These are phyloP conservation scores for Blumeriella jaapii DNA, from an alignment of 2,329 filamentous ascomycete genomes.

Conservation along the genomic window DNA sequence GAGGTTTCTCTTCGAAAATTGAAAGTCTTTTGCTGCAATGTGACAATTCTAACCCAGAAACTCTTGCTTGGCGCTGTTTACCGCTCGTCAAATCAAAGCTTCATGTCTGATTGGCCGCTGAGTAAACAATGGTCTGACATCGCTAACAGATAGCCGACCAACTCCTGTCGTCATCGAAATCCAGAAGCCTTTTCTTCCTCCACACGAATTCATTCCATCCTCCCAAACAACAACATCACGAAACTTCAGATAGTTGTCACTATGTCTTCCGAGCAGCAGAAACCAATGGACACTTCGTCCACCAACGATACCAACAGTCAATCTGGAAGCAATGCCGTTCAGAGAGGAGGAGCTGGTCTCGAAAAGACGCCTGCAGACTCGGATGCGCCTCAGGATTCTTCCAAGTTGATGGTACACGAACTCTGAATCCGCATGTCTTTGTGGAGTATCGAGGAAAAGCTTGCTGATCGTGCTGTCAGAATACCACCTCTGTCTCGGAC, in stretches of 20 bases:
- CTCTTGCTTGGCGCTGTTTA: too few relatives aligned
- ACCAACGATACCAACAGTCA: constrained; percentile 1
- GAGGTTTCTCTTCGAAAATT: too few relatives aligned
- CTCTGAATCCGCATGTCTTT: not conserved
- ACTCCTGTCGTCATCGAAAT: not conserved
- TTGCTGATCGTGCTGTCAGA: not conserved
- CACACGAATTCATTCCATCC: not conserved
- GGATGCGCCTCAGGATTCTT: not conserved
- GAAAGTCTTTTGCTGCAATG: too few relatives aligned
- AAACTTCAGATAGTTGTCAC: not conserved
- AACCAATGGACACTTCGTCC: not conserved
- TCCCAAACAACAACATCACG: not conserved
- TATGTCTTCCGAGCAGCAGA: constrained; percentile 1
- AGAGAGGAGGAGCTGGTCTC: constrained; percentile 2
- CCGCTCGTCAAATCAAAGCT: not conserved
- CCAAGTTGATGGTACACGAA: not conserved
- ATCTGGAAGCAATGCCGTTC: constrained; percentile 1
- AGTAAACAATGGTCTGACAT: not conserved
- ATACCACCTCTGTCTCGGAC: not conserved
- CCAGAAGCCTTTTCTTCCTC: not conserved
- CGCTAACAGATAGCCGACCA: not conserved
- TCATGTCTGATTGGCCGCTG: not conserved
- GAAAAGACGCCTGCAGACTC: constrained; percentile 1
- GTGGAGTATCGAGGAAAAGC: not conserved
- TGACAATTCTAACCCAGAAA: too few relatives aligned